Evolutionary conservation across 768 basidiomycete species (phyloP).

Genomic region (Leccinum truebloodii): DNA sequence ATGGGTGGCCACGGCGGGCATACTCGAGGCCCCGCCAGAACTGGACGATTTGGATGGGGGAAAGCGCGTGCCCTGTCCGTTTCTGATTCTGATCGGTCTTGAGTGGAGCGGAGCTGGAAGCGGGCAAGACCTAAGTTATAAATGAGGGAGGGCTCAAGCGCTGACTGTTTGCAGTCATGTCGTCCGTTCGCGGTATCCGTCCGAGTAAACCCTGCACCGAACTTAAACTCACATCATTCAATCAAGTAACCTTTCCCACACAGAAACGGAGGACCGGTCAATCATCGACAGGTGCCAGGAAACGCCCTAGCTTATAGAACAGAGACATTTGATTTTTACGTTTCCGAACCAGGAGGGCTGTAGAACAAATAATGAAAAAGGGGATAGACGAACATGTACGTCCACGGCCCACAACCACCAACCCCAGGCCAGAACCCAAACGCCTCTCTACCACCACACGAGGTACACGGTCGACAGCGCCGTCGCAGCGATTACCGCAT

Average conservation of each 20-base stretch:
- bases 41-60: too few relatives aligned
- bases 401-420: not conserved
- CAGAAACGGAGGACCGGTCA: not conserved
- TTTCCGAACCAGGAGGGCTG: not conserved
- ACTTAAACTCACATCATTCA: not conserved
- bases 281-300: not conserved
- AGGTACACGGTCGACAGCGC: constrained; percentile 74
- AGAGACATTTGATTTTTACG: not conserved
- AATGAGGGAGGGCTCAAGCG: too few relatives aligned
- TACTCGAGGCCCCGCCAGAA: too few relatives aligned
- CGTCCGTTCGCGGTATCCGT: too few relatives aligned
- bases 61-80: too few relatives aligned
- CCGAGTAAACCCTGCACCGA: too few relatives aligned
- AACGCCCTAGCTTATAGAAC: not conserved
- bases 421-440: constrained; percentile 32
- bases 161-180: too few relatives aligned
- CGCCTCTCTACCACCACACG: constrained; percentile 25
- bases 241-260: not conserved
- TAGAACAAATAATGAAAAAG: not conserved
- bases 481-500: constrained; percentile 79
- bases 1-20: too few relatives aligned
- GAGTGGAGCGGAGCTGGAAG: too few relatives aligned
- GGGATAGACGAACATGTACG: not conserved
- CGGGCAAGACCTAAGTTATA: too few relatives aligned
- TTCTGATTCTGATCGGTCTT: too few relatives aligned